Conservation (phyloP, 2,329 filamentous ascomycete species). For the Myrmaecium sp. region DNA sequence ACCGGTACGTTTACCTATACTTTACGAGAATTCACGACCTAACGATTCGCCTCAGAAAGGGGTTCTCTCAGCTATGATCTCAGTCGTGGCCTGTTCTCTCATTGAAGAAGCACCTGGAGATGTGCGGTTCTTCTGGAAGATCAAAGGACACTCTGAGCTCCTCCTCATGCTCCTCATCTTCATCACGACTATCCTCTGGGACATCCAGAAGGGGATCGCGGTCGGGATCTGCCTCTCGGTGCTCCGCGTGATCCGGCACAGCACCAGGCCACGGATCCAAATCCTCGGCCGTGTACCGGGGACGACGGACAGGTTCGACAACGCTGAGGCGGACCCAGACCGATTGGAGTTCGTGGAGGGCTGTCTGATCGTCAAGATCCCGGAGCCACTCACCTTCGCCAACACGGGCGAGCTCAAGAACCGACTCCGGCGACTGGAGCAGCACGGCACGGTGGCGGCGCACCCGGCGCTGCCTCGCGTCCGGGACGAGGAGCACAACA, state of each 20-base stretch:
- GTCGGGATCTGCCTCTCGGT: conserved; percentile 84
- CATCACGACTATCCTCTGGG: conserved; percentile 84
- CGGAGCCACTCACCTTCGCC: conserved; percentile 88
- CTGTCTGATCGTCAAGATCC: conserved; percentile 91
- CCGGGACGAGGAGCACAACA: conserved; percentile 62
- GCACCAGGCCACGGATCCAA: conserved; percentile 84
- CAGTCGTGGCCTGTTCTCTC: conserved; percentile 82
- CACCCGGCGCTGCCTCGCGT: conserved; percentile 78
- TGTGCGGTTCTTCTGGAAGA: conserved; percentile 71
- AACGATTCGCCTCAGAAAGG: conserved; percentile 51
- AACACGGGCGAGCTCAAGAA: conserved; percentile 88
- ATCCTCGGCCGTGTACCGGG: conserved; percentile 82
- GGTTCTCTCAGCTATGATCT: conserved; percentile 84
- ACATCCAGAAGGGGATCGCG: conserved; percentile 80
- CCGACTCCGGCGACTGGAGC: conserved; percentile 64
- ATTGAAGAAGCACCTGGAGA: conserved; percentile 93
- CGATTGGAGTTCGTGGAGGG: conserved; percentile 79
- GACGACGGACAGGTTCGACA: conserved; percentile 62
- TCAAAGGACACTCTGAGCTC: conserved; percentile 75
- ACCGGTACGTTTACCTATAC: conserved; percentile 46
- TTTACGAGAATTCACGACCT: conserved; percentile 4
- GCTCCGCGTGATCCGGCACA: conserved; percentile 75
- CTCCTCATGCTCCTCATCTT: conserved; percentile 83
- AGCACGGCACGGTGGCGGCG: conserved; percentile 70
- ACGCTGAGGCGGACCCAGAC: conserved; percentile 57